A percentile compares a stretch with the other conserved stretches of the same genome.
phyloP scores from a whole-genome alignment of 1,139 yeast genomes.

The Suhomyces terraborum region DNA sequence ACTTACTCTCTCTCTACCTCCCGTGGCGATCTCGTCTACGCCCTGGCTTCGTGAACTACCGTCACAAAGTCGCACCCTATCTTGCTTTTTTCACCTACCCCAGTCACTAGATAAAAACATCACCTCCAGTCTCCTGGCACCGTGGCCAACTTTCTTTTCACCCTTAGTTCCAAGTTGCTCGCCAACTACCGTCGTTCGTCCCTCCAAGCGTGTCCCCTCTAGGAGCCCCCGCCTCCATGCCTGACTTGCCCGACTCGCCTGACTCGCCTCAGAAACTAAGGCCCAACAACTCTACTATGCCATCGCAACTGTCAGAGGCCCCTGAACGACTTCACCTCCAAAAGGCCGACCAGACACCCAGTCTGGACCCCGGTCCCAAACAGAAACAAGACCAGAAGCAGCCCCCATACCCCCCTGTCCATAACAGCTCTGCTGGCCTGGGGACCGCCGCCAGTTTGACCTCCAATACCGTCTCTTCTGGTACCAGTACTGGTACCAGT shows the following conservation, averaged over 20 bases:
- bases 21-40: constrained; percentile 3
- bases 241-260: constrained; percentile 8
- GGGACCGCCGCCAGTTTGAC: too few species aligned
- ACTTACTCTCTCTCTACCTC: not conserved
- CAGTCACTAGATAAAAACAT: constrained; percentile 3
- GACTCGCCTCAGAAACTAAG: constrained; percentile 2
- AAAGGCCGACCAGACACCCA: constrained; percentile 2
- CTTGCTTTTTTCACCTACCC: constrained; percentile 5
- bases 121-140: not conserved
- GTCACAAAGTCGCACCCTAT: constrained; percentile 7
- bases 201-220: not conserved
- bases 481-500: not conserved
- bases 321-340: constrained; percentile 1
- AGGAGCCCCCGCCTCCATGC: constrained; percentile 5
- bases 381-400: not conserved
- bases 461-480: not conserved
- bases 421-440: too few species aligned
- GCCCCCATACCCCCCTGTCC: too few species aligned
- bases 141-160: not conserved
- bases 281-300: constrained; percentile 6
- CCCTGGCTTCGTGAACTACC: constrained; percentile 1
- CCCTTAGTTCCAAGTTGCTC: not conserved
- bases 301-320: constrained; percentile 3
- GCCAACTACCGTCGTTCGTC: not conserved
- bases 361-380: too few species aligned